Base-by-base conservation (phyloP, 2,329 filamentous ascomycete genomes). In the Monilinia polystroma region DNA sequence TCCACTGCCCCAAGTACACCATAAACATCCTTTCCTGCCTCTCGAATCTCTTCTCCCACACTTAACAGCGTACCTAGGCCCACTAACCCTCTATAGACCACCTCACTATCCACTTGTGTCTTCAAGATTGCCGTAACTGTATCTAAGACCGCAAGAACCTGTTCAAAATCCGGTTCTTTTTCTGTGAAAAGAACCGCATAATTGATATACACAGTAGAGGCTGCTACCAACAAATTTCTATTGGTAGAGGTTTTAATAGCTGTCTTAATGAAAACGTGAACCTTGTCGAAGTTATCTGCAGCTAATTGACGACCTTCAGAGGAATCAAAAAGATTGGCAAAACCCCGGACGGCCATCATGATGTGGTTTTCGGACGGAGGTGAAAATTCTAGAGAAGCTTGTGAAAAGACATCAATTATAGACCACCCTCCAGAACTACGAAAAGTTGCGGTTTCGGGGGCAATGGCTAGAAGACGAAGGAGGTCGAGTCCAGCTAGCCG, bases 401-500 rank as follows among this genome's bases (percentile, higher is more conserved):
- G 77, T 45, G 87, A 81, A 8, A 97, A 79, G 16, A 81, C 79
- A 10, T 84, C 79, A 4, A 90, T 77, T n/a, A 93, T 80, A 47
- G 85, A 88, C 3, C 80, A 81, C 41, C 82, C 79, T 3, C 80
- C 78, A 0, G 83, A 78, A 62, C 86, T 83, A 0, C 80, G 79
- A 60, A 85, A 85, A 10, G 84, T 83, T 2, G 91, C 89, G n/a
- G 87, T 85, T 1, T 84, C 79, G 0, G 91, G 85, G 6, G 86
- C 87, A 0, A 88, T 87, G 1, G 91, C 89, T 38, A 95, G 82
- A 59, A 96, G 87, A n/a, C 95, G 91, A 6, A 98, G 83, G 1
- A 98, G 82, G 76, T 98, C 95, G 0, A 99, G 84, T 16, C 88
- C 91, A 0, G 95, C 91, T 0, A 99, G 83, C 56, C 93, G 89